Evolutionary conservation across 2,329 filamentous ascomycete species (phyloP).

Genomic region (Cladophialophora psammophila): DNA sequence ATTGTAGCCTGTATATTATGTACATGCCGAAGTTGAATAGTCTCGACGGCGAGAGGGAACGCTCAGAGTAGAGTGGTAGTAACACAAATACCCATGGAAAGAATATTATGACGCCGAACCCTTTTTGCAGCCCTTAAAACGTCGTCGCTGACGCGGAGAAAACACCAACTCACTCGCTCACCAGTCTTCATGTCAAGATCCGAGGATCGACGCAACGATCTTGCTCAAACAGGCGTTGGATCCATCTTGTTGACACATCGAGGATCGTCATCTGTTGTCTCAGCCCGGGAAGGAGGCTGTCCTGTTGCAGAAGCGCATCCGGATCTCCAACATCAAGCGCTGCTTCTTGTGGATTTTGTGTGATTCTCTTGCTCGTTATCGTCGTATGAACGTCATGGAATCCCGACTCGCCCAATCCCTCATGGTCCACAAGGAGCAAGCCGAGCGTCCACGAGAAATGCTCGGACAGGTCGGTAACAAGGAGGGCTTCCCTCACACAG

Average conservation of each 20-base stretch:
- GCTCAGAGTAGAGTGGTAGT: constrained; percentile 2
- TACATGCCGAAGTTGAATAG: background rate
- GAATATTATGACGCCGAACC: background rate
- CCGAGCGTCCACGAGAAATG: background rate
- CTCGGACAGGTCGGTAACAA: background rate
- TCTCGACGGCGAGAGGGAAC: background rate
- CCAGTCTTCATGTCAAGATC: no score
- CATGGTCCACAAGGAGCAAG: background rate
- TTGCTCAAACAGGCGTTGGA: no score
- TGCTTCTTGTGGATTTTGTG: background rate
- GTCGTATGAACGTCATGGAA: background rate
- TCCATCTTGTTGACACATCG: no score
- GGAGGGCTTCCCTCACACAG: background rate
- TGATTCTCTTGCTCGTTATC: background rate
- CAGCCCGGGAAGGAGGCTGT: background rate
- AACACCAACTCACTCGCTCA: no score
- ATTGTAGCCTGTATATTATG: no score
- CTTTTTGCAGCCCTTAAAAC: background rate
- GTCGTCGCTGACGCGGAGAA: no score
- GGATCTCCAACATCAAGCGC: background rate
- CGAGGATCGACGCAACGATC: no score
- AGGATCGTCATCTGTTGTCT: background rate
- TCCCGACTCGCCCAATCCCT: background rate
- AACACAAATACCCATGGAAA: background rate
- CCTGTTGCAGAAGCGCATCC: background rate